Conservation (phyloP, 441 rosid species). For the Arabidopsis lyrata region DNA sequence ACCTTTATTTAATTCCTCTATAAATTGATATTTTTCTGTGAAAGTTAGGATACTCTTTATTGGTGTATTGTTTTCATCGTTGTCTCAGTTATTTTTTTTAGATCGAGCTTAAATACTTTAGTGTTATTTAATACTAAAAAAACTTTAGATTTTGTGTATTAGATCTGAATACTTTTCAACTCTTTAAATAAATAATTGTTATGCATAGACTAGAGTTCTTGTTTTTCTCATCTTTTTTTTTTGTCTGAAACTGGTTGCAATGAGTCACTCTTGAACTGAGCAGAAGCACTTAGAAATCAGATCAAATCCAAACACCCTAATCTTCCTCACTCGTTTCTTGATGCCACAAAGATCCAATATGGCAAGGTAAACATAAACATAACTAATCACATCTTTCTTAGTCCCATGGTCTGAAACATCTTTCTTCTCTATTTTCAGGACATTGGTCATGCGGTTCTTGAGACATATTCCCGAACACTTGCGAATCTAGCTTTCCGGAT, state of each 20-base stretch:
- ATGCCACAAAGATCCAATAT: slow-evolving; percentile 84
- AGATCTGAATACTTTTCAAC: too few species aligned
- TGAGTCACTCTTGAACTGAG: slow-evolving; percentile 66
- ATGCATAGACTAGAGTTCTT: too few species aligned
- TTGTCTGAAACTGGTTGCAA: slow-evolving; percentile 63
- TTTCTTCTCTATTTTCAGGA: slow-evolving; percentile 56
- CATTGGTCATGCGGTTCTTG: slow-evolving; percentile 80
- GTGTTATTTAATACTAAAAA: too few species aligned
- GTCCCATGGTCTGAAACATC: background rate
- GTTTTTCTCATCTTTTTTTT: too few species aligned
- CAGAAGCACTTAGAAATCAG: slow-evolving; percentile 61
- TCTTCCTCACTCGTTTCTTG: slow-evolving; percentile 87
- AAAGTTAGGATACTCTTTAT: too few species aligned
- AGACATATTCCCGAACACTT: slow-evolving; percentile 86
- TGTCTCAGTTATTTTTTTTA: too few species aligned
- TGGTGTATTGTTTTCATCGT: too few species aligned
- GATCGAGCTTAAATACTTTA: too few species aligned
- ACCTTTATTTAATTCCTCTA: too few species aligned
- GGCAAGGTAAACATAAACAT: slow-evolving; percentile 69
- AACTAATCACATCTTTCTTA: background rate
- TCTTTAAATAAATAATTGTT: too few species aligned
- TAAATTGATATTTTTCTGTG: too few species aligned
- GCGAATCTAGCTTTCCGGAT: slow-evolving; percentile 80
- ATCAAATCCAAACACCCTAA: slow-evolving; percentile 70
- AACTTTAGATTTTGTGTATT: too few species aligned